phyloP scores from a whole-genome alignment of 306 rosid species.

The Lithocarpus polystachyus region DNA sequence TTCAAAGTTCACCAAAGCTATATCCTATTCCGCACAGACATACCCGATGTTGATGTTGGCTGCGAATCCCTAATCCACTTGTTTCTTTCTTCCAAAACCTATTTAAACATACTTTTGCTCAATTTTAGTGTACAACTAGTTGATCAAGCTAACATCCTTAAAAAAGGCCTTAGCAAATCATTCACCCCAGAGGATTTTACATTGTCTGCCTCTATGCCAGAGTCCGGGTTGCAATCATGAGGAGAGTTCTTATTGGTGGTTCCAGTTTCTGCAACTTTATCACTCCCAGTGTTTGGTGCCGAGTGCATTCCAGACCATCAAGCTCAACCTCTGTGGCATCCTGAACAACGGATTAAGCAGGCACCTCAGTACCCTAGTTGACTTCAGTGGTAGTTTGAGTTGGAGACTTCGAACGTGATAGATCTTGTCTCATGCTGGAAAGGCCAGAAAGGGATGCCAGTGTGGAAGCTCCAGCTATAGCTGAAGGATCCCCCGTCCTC shows the following conservation, averaged over 20 bases:
- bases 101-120: constrained; percentile 99
- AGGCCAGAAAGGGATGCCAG: constrained; percentile 90
- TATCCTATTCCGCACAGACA: constrained; percentile 92
- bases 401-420: constrained; percentile 76
- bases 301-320: constrained; percentile 64
- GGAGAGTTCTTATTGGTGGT: constrained; percentile 54
- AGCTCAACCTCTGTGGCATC: constrained; percentile 77
- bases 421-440: constrained; percentile 63
- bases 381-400: constrained; percentile 51
- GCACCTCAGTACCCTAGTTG: constrained; percentile 56
- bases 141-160: constrained; percentile 86
- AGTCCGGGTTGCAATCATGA: constrained; percentile 66
- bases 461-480: constrained; percentile 95
- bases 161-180: constrained; percentile 98
- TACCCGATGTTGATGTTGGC: constrained; percentile 71
- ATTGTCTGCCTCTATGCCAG: constrained; percentile 92
- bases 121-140: constrained; percentile 95
- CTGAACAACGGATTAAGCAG: constrained; percentile 51
- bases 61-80: constrained; percentile 69
- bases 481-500: constrained; percentile 90
- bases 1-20: no score
- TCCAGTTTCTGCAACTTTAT: constrained; percentile 72
- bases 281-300: constrained; percentile 49
- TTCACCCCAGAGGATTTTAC: constrained; percentile 98
- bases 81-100: constrained; percentile 97